Conservation (phyloP, 306 rosid species). For the Boehmeria nivea region DNA sequence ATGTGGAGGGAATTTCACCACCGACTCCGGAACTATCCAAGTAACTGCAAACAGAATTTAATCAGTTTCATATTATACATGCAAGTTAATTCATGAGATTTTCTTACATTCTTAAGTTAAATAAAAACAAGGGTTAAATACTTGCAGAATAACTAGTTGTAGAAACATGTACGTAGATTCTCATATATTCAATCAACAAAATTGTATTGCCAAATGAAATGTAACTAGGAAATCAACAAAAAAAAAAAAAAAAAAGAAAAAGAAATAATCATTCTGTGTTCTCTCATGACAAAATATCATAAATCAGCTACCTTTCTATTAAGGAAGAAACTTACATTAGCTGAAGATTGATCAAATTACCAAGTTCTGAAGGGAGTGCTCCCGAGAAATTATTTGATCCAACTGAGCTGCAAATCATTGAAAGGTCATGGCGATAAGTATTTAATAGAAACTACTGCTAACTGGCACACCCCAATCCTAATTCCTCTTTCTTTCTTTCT, state of each 20-base stretch:
- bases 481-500: too few relatives aligned
- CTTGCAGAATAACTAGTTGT: not conserved
- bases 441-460: not conserved
- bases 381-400: slow-evolving; percentile 29
- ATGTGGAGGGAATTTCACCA: slow-evolving; percentile 32
- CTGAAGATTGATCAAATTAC: slow-evolving; percentile 20
- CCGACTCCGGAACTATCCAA: slow-evolving; percentile 16
- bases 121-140: too few relatives aligned
- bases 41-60: slow-evolving; percentile 14
- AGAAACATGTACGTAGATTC: too few relatives aligned
- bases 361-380: slow-evolving; percentile 31
- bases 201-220: not conserved
- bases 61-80: slow-evolving; percentile 1
- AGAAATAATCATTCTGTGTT: too few relatives aligned
- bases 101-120: too few relatives aligned
- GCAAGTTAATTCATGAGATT: too few relatives aligned
- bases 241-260: too few relatives aligned
- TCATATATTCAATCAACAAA: not conserved
- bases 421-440: not conserved
- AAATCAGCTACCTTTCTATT: too few relatives aligned
- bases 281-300: too few relatives aligned
- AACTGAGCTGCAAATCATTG: slow-evolving; percentile 11
- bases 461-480: too few relatives aligned
- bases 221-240: too few relatives aligned
- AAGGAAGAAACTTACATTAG: slow-evolving; percentile 16